Evolutionary conservation across 2,329 filamentous ascomycete genomes (phyloP).

Genomic region (Aspergillaceae sp.): DNA sequence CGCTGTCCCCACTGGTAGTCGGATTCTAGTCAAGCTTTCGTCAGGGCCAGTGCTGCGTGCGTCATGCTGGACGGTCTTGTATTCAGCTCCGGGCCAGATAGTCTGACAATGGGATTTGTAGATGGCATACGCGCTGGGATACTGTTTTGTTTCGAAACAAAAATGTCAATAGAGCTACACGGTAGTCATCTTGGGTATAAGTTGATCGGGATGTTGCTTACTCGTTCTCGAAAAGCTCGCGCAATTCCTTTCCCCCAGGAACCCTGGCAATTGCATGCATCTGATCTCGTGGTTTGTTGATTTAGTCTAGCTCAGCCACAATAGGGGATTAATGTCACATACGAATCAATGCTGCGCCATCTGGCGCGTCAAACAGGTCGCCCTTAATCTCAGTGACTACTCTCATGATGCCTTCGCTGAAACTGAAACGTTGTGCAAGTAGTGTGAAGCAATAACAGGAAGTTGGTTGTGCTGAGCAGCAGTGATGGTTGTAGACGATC

Average conservation of each 20-base stretch:
- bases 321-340: slow-evolving; percentile 5
- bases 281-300: slow-evolving; percentile 13
- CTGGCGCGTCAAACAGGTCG: slow-evolving; percentile 47
- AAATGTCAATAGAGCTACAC: neutral
- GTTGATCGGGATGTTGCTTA: slow-evolving; percentile 6
- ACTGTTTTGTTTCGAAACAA: slow-evolving; percentile 22
- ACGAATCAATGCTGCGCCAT: slow-evolving; percentile 45
- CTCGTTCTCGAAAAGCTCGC: slow-evolving; percentile 37
- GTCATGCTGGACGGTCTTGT: slow-evolving; percentile 1
- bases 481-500: too few species aligned
- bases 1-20: slow-evolving; percentile 38
- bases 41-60: neutral
- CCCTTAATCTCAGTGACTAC: slow-evolving; percentile 30
- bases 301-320: neutral
- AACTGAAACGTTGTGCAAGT: neutral
- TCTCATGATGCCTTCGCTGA: neutral
- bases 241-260: slow-evolving; percentile 54
- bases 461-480: too few species aligned
- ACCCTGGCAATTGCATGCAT: slow-evolving; percentile 53
- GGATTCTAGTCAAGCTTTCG: slow-evolving; percentile 8
- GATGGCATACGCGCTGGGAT: slow-evolving; percentile 42
- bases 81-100: slow-evolving; percentile 1
- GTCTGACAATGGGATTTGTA: slow-evolving; percentile 43
- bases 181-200: neutral
- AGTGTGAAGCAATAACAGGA: too few species aligned